phyloP scores from a whole-genome alignment of 352 stramenopile genomes.

The Pythium coloratum region DNA sequence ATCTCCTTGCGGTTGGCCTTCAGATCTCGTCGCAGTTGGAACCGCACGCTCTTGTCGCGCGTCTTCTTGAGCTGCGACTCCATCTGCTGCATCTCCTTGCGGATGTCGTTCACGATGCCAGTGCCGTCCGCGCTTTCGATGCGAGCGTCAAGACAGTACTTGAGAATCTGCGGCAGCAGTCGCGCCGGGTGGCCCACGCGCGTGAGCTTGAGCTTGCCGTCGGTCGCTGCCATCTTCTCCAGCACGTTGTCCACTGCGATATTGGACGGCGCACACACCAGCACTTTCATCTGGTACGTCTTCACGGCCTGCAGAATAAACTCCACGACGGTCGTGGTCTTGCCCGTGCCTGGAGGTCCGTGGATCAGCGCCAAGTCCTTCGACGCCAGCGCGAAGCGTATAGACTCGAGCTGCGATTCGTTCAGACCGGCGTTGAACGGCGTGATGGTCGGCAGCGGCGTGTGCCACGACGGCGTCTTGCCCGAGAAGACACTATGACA shows the following conservation, averaged over 20 bases:
- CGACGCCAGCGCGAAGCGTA: constrained; percentile 79
- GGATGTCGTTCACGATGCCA: constrained; percentile 95
- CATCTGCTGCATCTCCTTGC: constrained; percentile 85
- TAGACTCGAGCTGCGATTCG: constrained; percentile 70
- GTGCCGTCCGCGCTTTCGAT: constrained; percentile 92
- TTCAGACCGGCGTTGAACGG: constrained; percentile 66
- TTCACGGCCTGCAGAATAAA: constrained; percentile 94
- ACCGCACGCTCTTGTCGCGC: constrained; percentile 46
- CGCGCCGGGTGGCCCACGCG: constrained; percentile 95
- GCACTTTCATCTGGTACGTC: constrained; percentile 82
- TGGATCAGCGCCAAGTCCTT: constrained; percentile 92
- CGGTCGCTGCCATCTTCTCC: constrained; percentile 84
- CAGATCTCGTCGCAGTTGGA: constrained; percentile 73
- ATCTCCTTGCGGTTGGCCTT: constrained; percentile 95
- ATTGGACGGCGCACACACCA: constrained; percentile 98
- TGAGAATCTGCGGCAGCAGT: constrained; percentile 88
- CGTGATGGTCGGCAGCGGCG: constrained; percentile 42
- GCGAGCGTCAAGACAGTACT: constrained; percentile 94
- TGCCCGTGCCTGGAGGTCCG: constrained; percentile 92
- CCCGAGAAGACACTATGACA: constrained; percentile 50
- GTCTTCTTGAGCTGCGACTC: constrained; percentile 60
- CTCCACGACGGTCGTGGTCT: constrained; percentile 98
- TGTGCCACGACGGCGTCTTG: constrained; percentile 50
- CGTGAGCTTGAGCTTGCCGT: constrained; percentile 45
- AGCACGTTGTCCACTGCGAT: constrained; percentile 99